Evolutionary conservation across 495 filamentous ascomycete species (phyloP).

Genomic region (Penicillium egyptiacum): DNA sequence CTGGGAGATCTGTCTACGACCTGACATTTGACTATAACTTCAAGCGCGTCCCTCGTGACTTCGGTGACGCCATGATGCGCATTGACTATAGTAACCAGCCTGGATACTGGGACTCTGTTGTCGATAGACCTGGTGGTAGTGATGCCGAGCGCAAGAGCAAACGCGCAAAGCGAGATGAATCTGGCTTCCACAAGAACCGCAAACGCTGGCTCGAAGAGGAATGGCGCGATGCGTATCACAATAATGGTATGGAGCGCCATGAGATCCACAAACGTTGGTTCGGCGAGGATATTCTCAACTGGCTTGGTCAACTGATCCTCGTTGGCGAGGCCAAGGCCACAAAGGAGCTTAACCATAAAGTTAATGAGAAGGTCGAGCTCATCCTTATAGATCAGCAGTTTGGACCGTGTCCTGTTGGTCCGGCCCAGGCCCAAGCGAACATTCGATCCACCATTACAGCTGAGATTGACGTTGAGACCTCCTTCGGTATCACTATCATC

Average conservation of each 20-base stretch:
- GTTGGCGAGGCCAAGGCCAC: constrained; percentile 3
- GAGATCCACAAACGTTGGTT: constrained; percentile 11
- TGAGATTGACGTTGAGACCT: constrained; percentile 19
- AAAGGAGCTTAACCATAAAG: constrained; percentile 23
- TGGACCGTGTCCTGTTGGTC: constrained; percentile 17
- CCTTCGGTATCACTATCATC: constrained; percentile 32
- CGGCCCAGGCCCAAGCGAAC: constrained; percentile 22
- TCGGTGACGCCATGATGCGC: constrained; percentile 32
- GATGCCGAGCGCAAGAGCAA: constrained; percentile 11
- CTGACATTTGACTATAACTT: constrained; percentile 41
- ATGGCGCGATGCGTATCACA: constrained; percentile 32
- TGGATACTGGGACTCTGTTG: constrained; percentile 38
- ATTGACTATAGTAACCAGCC: constrained; percentile 39
- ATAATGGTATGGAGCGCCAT: constrained; percentile 12
- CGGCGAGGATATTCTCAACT: constrained; percentile 3
- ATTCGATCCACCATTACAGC: constrained; percentile 10
- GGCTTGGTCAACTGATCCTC: constrained; percentile 9
- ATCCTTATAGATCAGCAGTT: constrained; percentile 19
- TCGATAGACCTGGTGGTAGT: constrained; percentile 19
- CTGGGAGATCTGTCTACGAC: constrained; percentile 21
- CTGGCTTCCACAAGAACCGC: constrained; percentile 21
- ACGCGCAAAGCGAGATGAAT: constrained; percentile 15
- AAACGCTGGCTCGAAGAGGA: constrained; percentile 34
- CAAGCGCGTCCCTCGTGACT: constrained; percentile 28
- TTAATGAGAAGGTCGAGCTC: constrained; percentile 17